Percentiles rank a stretch among this genome's conserved stretches.
phyloP scores from a whole-genome alignment of 371 early-diverging fungal genomes.

The Rhizopus delemar region DNA sequence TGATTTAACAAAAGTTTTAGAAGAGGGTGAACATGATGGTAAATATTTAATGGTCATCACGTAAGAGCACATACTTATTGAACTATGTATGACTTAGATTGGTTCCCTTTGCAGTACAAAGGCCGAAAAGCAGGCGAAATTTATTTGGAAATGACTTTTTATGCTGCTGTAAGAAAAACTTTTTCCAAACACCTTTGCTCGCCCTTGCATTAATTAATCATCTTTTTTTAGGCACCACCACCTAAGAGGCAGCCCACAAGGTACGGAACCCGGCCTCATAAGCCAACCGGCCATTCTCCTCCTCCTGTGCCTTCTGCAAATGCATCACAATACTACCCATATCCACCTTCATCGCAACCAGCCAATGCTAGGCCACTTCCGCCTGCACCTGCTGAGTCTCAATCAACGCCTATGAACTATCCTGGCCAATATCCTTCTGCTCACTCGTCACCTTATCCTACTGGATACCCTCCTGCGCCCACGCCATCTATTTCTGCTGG shows the following conservation, averaged over 20 bases:
- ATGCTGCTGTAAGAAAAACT: conserved; percentile 49
- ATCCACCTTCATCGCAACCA: conserved; percentile 12
- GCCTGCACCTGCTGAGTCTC: conserved; percentile 23
- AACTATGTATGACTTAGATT: conserved; percentile 35
- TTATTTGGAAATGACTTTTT: conserved; percentile 60
- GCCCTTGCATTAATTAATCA: neutral
- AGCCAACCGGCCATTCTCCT: conserved; percentile 21
- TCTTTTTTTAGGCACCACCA: conserved; percentile 37
- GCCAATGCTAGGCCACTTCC: conserved; percentile 10
- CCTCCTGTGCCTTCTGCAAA: conserved; percentile 18
- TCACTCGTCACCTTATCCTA: conserved; percentile 3
- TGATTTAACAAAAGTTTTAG: conserved; percentile 62
- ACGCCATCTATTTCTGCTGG: conserved; percentile 22
- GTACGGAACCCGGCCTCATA: conserved; percentile 23
- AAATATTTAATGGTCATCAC: conserved; percentile 1
- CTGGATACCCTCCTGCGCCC: conserved; percentile 18
- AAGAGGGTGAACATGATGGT: conserved; percentile 71
- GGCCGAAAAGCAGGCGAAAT: conserved; percentile 58
- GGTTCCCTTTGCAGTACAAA: conserved; percentile 56
- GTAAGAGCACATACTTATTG: neutral
- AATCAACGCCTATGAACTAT: conserved; percentile 22
- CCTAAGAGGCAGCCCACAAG: conserved; percentile 49
- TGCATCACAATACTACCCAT: conserved; percentile 3
- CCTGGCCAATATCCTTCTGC: conserved; percentile 9
- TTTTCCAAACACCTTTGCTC: neutral